These are phyloP conservation scores for Vachellia collinsii DNA, from an alignment of 306 rosid species.

Conservation along the genomic window DNA sequence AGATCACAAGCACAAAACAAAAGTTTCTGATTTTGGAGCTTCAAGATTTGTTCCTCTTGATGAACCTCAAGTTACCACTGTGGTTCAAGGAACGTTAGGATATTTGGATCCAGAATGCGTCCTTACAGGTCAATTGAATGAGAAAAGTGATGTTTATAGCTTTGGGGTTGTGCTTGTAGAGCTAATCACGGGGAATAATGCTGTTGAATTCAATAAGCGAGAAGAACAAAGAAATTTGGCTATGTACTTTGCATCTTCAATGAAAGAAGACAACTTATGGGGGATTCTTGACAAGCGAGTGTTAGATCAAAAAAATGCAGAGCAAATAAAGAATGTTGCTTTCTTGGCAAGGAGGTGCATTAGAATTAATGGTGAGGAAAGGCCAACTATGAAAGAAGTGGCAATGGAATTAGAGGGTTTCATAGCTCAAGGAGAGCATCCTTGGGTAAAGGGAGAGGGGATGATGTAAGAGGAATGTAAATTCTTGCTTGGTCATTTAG, in stretches of 20 bases:
- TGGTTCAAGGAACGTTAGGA: neutral
- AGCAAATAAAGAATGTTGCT: too few relatives aligned
- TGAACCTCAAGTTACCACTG: neutral
- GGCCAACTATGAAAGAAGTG: too few relatives aligned
- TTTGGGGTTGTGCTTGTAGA: conserved; percentile 1
- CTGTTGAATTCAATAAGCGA: neutral
- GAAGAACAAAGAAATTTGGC: too few relatives aligned
- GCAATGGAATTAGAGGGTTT: too few relatives aligned
- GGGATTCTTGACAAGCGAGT: too few relatives aligned
- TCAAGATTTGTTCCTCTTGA: conserved; percentile 2
- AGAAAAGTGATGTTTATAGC: conserved; percentile 14
- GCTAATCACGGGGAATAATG: neutral
- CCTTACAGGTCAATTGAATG: neutral
- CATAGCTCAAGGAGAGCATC: too few relatives aligned
- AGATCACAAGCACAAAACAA: neutral
- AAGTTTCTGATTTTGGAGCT: conserved; percentile 1
- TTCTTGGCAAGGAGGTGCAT: too few relatives aligned
- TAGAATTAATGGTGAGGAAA: too few relatives aligned
- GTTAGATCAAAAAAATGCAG: too few relatives aligned
- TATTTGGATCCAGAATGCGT: neutral
- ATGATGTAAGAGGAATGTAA: neutral
- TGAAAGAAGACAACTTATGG: too few relatives aligned
- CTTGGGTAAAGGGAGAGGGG: neutral
- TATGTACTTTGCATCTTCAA: too few relatives aligned
- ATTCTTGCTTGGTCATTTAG: neutral